Evolutionary conservation across 495 filamentous ascomycete genomes (phyloP).

Genomic region (Annulohypoxylon nitens): DNA sequence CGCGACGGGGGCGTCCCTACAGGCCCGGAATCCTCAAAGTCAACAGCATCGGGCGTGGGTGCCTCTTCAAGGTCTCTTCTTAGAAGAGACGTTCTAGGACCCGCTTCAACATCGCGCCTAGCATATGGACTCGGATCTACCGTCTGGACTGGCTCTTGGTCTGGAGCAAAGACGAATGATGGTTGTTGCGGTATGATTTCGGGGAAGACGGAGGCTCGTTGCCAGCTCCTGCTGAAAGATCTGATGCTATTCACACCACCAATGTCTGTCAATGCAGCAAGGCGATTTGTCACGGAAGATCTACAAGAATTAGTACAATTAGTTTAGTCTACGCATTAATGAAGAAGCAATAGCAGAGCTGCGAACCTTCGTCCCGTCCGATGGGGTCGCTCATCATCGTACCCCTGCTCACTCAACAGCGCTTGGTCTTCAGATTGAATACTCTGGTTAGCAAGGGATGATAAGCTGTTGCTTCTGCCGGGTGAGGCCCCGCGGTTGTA

Average conservation of each 20-base stretch:
- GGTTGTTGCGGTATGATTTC: constrained; percentile 84
- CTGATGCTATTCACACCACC: constrained; percentile 95
- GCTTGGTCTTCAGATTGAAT: constrained; percentile 56
- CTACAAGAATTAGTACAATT: constrained; percentile 50
- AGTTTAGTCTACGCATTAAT: constrained; percentile 28
- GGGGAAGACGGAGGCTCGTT: constrained; percentile 87
- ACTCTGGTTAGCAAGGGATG: constrained; percentile 53
- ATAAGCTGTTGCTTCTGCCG: constrained; percentile 54
- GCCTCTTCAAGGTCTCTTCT: constrained; percentile 57
- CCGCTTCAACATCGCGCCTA: constrained; percentile 53
- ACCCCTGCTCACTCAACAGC: constrained; percentile 55
- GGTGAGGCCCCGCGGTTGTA: constrained; percentile 54
- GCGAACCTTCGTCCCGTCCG: constrained; percentile 55
- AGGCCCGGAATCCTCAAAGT: constrained; percentile 42
- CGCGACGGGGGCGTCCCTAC: constrained; percentile 43
- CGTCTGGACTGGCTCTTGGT: constrained; percentile 56
- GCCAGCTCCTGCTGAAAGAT: constrained; percentile 95
- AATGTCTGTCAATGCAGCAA: constrained; percentile 76
- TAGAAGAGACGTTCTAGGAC: constrained; percentile 56
- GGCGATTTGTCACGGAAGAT: constrained; percentile 80
- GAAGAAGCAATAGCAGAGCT: background rate
- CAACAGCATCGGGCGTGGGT: constrained; percentile 36
- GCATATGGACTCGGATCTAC: constrained; percentile 44
- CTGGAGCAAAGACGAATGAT: constrained; percentile 72
- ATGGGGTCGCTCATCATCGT: constrained; percentile 54